Conservation (phyloP, 202 grass and related monocot species). For the Hordeum pubiflorum region DNA sequence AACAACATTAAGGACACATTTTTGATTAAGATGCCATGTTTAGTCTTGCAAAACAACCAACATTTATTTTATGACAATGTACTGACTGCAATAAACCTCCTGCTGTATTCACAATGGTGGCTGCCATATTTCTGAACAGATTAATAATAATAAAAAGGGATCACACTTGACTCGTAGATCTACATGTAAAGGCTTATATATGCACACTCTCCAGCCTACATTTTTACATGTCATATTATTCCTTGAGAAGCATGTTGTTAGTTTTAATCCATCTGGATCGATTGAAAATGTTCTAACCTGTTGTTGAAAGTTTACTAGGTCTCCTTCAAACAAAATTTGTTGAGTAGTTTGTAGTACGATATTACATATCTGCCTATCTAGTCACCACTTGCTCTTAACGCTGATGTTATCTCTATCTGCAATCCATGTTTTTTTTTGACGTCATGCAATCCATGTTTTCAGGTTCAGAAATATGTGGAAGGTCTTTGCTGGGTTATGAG, state of each 20-base stretch:
- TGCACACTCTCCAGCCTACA: background rate
- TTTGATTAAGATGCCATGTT: background rate
- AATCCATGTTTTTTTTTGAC: conserved; percentile 16
- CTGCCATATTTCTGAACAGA: conserved; percentile 5
- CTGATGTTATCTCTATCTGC: conserved; percentile 12
- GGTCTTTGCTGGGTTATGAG: conserved; percentile 99
- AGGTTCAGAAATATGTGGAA: conserved; percentile 97
- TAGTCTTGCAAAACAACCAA: background rate
- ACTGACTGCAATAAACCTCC: background rate
- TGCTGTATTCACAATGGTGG: background rate
- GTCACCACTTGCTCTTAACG: background rate
- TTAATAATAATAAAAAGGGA: background rate
- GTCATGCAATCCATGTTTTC: conserved; percentile 29
- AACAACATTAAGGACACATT: background rate
- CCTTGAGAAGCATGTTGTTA: background rate
- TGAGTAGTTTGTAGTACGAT: background rate
- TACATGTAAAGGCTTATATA: background rate
- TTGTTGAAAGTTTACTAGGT: background rate
- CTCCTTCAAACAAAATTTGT: background rate
- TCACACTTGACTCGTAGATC: background rate
- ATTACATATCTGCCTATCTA: background rate
- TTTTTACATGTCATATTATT: conserved; percentile 11
- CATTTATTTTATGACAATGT: background rate
- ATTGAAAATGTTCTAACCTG: background rate
- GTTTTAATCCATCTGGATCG: background rate